A percentile compares a stretch with the other conserved stretches of the same genome.
These are phyloP conservation scores for Pleurotus tuber-regium DNA, from an alignment of 768 basidiomycete genomes.

Conservation along the genomic window DNA sequence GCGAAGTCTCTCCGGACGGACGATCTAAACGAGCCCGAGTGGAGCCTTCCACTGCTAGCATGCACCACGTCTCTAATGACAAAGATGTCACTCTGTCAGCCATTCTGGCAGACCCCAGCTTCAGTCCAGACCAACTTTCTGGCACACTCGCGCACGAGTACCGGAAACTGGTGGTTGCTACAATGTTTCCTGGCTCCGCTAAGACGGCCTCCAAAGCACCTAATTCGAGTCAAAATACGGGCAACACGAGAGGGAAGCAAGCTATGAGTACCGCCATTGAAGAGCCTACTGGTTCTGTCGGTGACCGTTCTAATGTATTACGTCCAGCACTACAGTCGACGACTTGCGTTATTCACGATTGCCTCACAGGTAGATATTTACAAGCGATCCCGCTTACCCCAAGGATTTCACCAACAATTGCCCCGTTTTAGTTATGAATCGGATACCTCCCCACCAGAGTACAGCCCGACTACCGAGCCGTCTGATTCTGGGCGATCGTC, in stretches of 20 bases:
- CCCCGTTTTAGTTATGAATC: slow-evolving; percentile 28
- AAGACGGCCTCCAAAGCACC: slow-evolving; percentile 18
- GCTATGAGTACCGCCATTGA: slow-evolving; percentile 10
- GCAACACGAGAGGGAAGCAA: slow-evolving; percentile 13
- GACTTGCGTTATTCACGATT: not conserved
- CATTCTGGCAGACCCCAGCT: slow-evolving; percentile 19
- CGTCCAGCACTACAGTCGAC: slow-evolving; percentile 3
- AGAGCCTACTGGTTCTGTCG: not conserved
- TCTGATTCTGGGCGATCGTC: too few relatives aligned
- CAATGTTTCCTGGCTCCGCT: slow-evolving; percentile 59
- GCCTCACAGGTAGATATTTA: slow-evolving; percentile 25
- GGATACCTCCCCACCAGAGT: slow-evolving; percentile 13
- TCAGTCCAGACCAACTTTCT: slow-evolving; percentile 33
- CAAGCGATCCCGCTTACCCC: slow-evolving; percentile 25
- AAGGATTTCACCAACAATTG: slow-evolving; percentile 35
- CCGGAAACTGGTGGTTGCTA: slow-evolving; percentile 46
- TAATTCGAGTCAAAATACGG: slow-evolving; percentile 10
- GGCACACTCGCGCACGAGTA: slow-evolving; percentile 53
- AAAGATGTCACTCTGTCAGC: not conserved
- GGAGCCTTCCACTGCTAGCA: slow-evolving; percentile 21
- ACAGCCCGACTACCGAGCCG: slow-evolving; percentile 17
- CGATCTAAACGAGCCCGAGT: slow-evolving; percentile 32
- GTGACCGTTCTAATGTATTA: not conserved
- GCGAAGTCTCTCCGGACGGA: slow-evolving; percentile 33
- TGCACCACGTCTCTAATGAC: too few relatives aligned